phyloP scores from a whole-genome alignment of 352 stramenopile genomes.

The Saprolegnia parasitica region DNA sequence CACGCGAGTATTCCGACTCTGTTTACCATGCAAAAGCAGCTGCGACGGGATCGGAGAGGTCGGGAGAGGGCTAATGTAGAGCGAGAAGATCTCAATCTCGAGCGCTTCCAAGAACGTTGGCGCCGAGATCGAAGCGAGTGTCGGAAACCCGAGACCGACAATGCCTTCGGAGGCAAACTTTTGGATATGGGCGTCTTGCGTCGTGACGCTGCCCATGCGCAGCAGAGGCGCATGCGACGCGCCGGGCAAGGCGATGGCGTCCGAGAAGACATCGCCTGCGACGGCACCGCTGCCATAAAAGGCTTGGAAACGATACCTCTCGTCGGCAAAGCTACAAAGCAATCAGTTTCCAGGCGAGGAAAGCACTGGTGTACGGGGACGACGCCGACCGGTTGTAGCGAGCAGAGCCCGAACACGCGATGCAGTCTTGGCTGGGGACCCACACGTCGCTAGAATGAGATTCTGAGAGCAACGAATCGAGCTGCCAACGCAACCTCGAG shows the following conservation, averaged over 20 bases:
- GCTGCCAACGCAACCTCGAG: conserved; percentile 35
- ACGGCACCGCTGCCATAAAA: conserved; percentile 66
- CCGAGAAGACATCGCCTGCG: conserved; percentile 41
- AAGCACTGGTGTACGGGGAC: conserved; percentile 33
- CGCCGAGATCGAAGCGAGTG: conserved; percentile 53
- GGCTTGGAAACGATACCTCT: conserved; percentile 43
- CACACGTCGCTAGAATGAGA: conserved; percentile 44
- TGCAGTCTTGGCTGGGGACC: conserved; percentile 43
- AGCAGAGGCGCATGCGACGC: conserved; percentile 26
- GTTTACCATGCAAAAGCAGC: conserved; percentile 35
- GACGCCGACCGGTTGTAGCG: conserved; percentile 43
- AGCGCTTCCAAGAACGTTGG: conserved; percentile 38
- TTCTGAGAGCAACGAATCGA: neutral
- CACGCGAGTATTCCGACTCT: neutral
- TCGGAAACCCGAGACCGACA: conserved; percentile 51
- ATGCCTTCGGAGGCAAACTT: conserved; percentile 61
- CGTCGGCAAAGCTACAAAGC: conserved; percentile 27
- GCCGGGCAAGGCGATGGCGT: conserved; percentile 42
- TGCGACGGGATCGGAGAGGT: conserved; percentile 41
- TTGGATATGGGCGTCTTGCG: conserved; percentile 44
- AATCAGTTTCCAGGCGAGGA: neutral
- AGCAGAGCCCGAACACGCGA: conserved; percentile 39
- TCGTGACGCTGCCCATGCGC: conserved; percentile 46
- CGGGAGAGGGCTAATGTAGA: conserved; percentile 62
- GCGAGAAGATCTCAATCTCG: conserved; percentile 42